Evolutionary conservation across 768 basidiomycete species (phyloP), one percentile per base, ranked within the genome.

Genomic region (Lactifluus hygrophoroides): DNA sequence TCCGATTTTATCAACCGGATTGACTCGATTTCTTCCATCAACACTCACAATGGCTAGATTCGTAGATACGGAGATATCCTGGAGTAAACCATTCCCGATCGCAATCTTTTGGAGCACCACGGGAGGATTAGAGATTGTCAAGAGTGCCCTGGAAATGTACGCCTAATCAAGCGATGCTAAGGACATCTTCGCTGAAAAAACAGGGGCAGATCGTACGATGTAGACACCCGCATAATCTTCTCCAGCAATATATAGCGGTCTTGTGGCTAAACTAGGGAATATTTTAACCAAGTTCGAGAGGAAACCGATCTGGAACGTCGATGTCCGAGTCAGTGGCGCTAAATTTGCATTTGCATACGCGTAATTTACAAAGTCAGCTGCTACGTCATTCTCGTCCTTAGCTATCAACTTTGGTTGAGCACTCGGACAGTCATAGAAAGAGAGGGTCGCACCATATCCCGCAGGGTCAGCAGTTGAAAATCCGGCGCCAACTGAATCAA

Each of bases 151-250:
- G 62, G 82, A 72, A 65, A 90, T 89, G 67, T 89, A 88, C 10
- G 88, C 86, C 85, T 88, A 40, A 6, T 5, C 14, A 44, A 25
- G 21, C 42, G 5, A 14, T 21, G 27, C 19, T 28, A 44, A 9
- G 30, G 30, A 7, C 21, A 0, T 19, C 30, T 32, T 21, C 21
- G 10, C 17, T n/a, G 25, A 13, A 34, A 27, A 28, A 17, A 42
- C 4, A 25, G n/a, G 11, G n/a, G 8, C 16, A 19, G 44, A 46
- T 30, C 81, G 64, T 58, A 82, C 81, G 53, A 88, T 87, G 64
- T 85, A 88, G 58, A 77, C 77, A 28, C 88, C 88, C 14, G 88
- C 81, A 68, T 88, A 89, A 65, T 84, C 86, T 70, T 89, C 88
- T 5, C 88, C 88, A 0, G 80, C 81, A 37, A 90, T 66, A 68